These are phyloP conservation scores for Metschnikowia hibisci DNA, from an alignment of 805 yeast species.

Conservation along the genomic window DNA sequence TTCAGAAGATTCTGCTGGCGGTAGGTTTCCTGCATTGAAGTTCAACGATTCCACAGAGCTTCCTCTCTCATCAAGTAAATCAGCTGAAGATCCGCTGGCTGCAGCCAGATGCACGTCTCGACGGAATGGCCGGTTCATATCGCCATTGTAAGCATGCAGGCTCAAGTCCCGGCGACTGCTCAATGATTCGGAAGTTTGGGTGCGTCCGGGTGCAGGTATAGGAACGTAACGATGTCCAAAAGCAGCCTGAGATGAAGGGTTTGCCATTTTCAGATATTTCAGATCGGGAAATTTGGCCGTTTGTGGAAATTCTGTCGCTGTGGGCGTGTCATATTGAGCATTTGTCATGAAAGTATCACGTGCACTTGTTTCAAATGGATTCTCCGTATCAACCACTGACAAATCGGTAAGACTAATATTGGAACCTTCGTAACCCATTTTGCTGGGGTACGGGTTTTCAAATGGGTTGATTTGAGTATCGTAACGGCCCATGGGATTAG, in stretches of 20 bases:
- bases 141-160: constrained; percentile 1
- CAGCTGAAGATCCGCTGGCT: constrained; percentile 1
- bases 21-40: not conserved
- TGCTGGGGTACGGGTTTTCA: not conserved
- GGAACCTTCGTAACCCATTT: constrained; percentile 1
- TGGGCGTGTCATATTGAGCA: not conserved
- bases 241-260: too few relatives aligned
- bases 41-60: not conserved
- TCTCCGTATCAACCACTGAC: constrained; percentile 7
- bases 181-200: constrained; percentile 4
- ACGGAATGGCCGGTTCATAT: not conserved
- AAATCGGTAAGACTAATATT: constrained; percentile 2
- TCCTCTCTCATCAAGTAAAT: not conserved
- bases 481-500: constrained; percentile 1
- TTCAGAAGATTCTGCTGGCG: not conserved
- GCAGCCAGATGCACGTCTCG: constrained; percentile 1
- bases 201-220: not conserved
- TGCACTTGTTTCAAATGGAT: constrained; percentile 6
- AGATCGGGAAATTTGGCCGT: too few relatives aligned
- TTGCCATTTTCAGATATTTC: too few relatives aligned
- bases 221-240: not conserved
- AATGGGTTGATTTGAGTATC: not conserved
- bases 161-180: constrained; percentile 4
- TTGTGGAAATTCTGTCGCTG: not conserved
- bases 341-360: not conserved